Evolutionary conservation across 2,329 filamentous ascomycete genomes (phyloP).

Genomic region (Cryphonectria parasitica): DNA sequence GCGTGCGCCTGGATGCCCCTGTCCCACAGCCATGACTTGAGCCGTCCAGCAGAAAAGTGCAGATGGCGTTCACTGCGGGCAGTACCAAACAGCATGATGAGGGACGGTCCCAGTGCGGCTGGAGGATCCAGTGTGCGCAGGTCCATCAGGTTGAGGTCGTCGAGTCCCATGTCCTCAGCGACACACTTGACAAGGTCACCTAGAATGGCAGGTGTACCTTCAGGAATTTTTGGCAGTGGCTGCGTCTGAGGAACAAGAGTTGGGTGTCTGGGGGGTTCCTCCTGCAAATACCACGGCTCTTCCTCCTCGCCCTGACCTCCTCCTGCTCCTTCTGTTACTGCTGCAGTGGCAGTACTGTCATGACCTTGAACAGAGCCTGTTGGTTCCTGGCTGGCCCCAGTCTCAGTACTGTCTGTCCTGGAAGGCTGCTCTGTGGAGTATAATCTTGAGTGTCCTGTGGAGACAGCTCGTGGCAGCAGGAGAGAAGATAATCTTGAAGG

Average conservation of each 20-base stretch:
- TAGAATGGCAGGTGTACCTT: conserved; percentile 72
- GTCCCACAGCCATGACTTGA: conserved; percentile 82
- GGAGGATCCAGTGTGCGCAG: conserved; percentile 83
- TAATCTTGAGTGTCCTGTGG: conserved; percentile 1
- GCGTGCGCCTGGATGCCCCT: conserved; percentile 76
- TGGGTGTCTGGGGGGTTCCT: conserved; percentile 61
- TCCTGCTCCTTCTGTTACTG: conserved; percentile 15
- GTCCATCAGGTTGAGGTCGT: conserved; percentile 80
- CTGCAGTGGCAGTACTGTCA: conserved; percentile 28
- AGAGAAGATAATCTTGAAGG: conserved; percentile 5
- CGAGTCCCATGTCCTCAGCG: conserved; percentile 83
- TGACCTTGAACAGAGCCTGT: not conserved
- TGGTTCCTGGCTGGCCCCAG: not conserved
- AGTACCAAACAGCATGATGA: conserved; percentile 92
- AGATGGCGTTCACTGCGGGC: conserved; percentile 92
- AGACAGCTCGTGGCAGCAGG: conserved; percentile 1
- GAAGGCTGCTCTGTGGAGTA: conserved; percentile 18
- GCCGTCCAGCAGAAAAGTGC: conserved; percentile 86
- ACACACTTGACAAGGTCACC: conserved; percentile 75
- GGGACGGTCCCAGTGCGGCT: conserved; percentile 81
- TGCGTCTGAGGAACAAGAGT: conserved; percentile 51
- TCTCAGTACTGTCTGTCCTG: not conserved
- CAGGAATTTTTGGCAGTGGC: conserved; percentile 60
- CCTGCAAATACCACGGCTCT: conserved; percentile 80
- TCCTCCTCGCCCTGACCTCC: conserved; percentile 30